Evolutionary conservation across 129 eudicot genomes (phyloP), one percentile per base, ranked within the genome.

Genomic region (Logfia minima): DNA sequence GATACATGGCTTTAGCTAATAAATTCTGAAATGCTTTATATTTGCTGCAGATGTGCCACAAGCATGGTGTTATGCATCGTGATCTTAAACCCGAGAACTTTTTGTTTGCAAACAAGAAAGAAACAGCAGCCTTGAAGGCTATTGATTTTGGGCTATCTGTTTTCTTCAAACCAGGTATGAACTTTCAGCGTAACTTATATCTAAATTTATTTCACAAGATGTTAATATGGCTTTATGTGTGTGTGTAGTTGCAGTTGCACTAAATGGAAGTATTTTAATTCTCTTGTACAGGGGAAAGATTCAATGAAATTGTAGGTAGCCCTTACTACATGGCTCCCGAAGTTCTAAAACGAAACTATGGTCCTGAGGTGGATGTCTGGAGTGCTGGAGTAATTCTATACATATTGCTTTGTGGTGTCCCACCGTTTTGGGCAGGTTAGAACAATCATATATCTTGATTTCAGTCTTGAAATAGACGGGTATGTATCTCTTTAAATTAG

Each of bases 321-420:
- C 80, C 80, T 31, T 76, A 76, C 80, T 76, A 76, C 80, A 76
- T 76, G 80, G 80, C 80, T 52, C 80, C 80, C 0, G 80, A 76
- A 28, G 80, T 76, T 53, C 74, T 76, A 22, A 76, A 76, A 76
- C 70, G 80, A 21, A 66, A 76, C 17, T 76, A 76, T 52, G 80
- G 80, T 17, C 80, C 80, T 21, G 80, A 76, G 26, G 74, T 76
- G 69, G 80, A 76, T 66, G 80, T 76, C 11, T 76, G 74, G 80
- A 76, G 80, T 66, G 80, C 80, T 65, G 80, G 80, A 11, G 80
- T 76, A 19, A 76, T 76, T 37, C 41, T 76, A 21, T 76, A 76
- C 24, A 76, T 76, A 48, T 65, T 76, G 73, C 80, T 76, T 76
- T 76, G 80, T 52, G 80, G 80, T 51, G 80, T 76, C 66, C 80